Evolutionary conservation across 805 yeast genomes (phyloP).

Genomic region (Yarrowia porcina): DNA sequence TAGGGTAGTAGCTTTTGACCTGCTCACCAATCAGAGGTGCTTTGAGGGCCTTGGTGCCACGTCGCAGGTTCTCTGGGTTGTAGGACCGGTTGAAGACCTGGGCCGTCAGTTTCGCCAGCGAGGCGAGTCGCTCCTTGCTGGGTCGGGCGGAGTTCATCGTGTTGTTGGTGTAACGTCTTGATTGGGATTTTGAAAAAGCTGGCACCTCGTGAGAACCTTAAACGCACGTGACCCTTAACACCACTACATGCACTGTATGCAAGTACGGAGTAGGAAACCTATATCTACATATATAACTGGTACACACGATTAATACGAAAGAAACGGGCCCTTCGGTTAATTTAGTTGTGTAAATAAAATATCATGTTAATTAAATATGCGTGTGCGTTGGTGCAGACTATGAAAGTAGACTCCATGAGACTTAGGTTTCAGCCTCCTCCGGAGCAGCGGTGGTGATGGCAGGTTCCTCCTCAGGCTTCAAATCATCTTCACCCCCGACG

Average conservation of each 20-base stretch:
- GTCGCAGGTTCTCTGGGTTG: conserved; percentile 37
- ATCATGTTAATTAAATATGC: conserved; percentile 16
- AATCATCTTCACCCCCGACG: conserved; percentile 5
- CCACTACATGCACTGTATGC: too few relatives aligned
- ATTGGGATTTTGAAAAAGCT: neutral
- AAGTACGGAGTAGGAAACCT: too few relatives aligned
- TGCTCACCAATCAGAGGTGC: conserved; percentile 37
- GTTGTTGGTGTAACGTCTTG: neutral
- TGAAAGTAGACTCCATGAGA: neutral
- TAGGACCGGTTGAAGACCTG: conserved; percentile 37
- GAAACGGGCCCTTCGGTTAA: too few relatives aligned
- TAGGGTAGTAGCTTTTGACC: conserved; percentile 37
- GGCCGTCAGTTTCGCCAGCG: conserved; percentile 35
- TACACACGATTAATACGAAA: too few relatives aligned
- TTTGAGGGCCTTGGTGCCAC: conserved; percentile 39
- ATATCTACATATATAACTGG: too few relatives aligned
- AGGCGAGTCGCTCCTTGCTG: conserved; percentile 31
- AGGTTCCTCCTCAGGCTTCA: neutral
- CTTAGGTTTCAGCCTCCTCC: neutral
- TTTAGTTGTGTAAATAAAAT: neutral
- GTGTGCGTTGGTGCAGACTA: neutral
- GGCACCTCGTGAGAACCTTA: neutral
- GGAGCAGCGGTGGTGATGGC: neutral
- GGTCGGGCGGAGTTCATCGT: conserved; percentile 12
- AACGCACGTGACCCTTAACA: conserved; percentile 17